Evolutionary conservation across 2,329 filamentous ascomycete genomes (phyloP), one percentile per base, ranked within the genome.

Genomic region (Pseudogymnoascus sp.): DNA sequence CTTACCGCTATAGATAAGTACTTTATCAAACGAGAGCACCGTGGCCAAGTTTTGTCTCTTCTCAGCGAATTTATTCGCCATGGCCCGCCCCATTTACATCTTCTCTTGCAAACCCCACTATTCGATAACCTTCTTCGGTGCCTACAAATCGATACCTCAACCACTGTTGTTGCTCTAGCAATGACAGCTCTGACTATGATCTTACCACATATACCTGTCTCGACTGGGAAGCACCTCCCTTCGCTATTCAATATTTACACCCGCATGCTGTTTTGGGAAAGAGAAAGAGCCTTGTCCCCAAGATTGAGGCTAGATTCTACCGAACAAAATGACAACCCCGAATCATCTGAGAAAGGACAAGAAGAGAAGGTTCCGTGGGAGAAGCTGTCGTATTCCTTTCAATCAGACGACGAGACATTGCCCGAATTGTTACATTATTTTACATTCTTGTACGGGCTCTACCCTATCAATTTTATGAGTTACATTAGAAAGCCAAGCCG

Each of bases 391-490:
- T 86, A 84, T 65, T 80, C 85, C 5, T 78, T 85, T n/a, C 85
- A 88, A 35, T 78, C 80, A 9, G 83, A 89, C 61, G 84, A 85
- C 43, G 80, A 81, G 5, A 77, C 81, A 2, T 83, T 91, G 2
- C 84, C 87, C 4, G 87, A 90, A 64, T 79, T 93, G 1, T 76
- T 87, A 61, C 84, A 87, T 68, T 93, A 91, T 73, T 95, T 92
- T 69, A 93, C 89, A 2, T 88, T 92, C 25, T 79, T 95, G 0
- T 95, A 95, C 68, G 91, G 90, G 0, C 77, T 95, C 4, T 95
- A 93, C 66, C 90, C 90, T 1, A 84, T 93, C 70, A 93, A 93
- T 72, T 91, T 95, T 68, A 89, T 91, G 84, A 88, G 88, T 73
- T 95, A 93, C 71, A 88, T 95, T 65, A 84, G 90, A 63, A 93